Base-by-base conservation (phyloP, 2,329 filamentous ascomycete genomes). In the Verticillium longisporum region DNA sequence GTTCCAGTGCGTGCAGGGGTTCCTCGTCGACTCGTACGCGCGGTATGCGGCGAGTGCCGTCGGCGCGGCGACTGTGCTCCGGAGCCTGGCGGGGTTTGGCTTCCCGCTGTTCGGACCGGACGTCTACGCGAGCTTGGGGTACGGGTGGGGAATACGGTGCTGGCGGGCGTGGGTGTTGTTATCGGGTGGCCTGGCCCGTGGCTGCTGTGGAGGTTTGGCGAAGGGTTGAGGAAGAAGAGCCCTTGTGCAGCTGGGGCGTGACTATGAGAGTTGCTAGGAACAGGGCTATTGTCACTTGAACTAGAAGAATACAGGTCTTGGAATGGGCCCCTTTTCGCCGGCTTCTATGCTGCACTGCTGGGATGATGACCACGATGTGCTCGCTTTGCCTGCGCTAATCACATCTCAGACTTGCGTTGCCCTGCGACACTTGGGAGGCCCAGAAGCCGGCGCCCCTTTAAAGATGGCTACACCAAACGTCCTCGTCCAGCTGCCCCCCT, bases 81-180 rank as follows among this genome's bases (percentile, higher is more conserved):
- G 80, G 4, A 79, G 74, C 34, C 67, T 84, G 11, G 80, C 79
- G 3, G 80, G 80, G 1, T 81, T 83, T 32, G 78, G 77, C 7
- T 77, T 84, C 58, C 82, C 82, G 11, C 72, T 85, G 1, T 82
- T 83, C 41, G 80, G 78, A 1, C 77, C 79, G 1, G 64, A 62
- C 11, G 73, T 84, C 73, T 84, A 82, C 64, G 64, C 66, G 0
- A 59, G 53, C 1, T 68, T 80, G 7, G 77, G 76, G 2, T 78
- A 78, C 50, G 77, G 77, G 1, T 74, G 71, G 70, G 77, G 1
- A 76, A 75, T 57, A 77, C 71, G 1, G 58, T 78, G n/a, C 67
- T 83, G 53, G 81, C 77, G 0, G 71, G 74, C 34, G 60, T 75
- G 6, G 72, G 71, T 0, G 66, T 87, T 5, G 78, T 63, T 3